Evolutionary conservation across 305 asterid genomes (phyloP).

Genomic region (Plantago lanceolata): DNA sequence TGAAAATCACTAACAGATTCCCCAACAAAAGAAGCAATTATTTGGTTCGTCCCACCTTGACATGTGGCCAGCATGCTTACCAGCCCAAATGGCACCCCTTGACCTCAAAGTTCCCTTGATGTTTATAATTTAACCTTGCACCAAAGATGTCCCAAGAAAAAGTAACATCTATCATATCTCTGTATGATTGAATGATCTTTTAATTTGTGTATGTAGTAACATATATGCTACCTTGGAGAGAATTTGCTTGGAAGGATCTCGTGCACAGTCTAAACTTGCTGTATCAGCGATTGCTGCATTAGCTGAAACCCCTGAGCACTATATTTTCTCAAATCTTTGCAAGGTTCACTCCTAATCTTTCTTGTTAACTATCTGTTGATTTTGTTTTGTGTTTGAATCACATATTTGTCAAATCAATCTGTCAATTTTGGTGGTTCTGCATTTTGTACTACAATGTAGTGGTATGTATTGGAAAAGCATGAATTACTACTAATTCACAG

Average conservation of each 20-base stretch:
- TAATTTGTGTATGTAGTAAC: conserved; percentile 45
- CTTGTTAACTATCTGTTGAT: conserved; percentile 13
- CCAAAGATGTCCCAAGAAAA: neutral
- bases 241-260: conserved; percentile 75
- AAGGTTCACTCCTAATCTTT: conserved; percentile 44
- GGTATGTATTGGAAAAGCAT: conserved; percentile 5
- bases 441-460: conserved; percentile 5
- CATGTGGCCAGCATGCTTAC: neutral
- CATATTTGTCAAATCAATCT: conserved; percentile 6
- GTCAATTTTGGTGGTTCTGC: conserved; percentile 12
- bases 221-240: conserved; percentile 65
- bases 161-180: neutral
- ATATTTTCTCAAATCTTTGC: conserved; percentile 50
- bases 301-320: conserved; percentile 49
- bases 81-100: neutral
- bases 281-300: conserved; percentile 68
- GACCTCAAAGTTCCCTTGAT: neutral
- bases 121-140: neutral
- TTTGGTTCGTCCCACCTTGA: neutral
- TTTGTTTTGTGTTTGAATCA: conserved; percentile 18
- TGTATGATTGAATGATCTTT: conserved; percentile 8
- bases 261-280: conserved; percentile 71
- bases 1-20: neutral
- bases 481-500: neutral
- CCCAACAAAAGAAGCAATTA: neutral